These are phyloP conservation scores for Westerdykella ornata DNA, from an alignment of 2,329 filamentous ascomycete genomes.

Conservation along the genomic window DNA sequence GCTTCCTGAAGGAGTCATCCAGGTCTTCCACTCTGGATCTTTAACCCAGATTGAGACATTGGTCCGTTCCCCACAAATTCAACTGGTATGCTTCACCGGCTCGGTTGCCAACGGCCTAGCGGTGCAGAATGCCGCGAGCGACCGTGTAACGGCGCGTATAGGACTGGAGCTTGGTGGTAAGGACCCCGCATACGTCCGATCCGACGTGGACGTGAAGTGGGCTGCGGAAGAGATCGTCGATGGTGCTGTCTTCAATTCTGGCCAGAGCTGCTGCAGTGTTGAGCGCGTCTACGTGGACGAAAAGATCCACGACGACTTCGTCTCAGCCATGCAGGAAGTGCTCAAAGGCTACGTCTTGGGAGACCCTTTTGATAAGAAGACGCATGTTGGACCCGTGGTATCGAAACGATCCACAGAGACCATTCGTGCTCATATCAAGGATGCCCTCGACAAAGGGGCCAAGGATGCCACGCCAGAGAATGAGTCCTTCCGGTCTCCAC, in stretches of 20 bases:
- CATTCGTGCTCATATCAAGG: slow-evolving; percentile 72
- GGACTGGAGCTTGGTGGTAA: slow-evolving; percentile 91
- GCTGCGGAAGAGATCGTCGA: slow-evolving; percentile 92
- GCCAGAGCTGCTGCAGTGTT: slow-evolving; percentile 93
- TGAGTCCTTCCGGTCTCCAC: slow-evolving; percentile 63
- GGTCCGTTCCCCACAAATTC: slow-evolving; percentile 67
- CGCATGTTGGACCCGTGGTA: slow-evolving; percentile 82
- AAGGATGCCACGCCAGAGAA: slow-evolving; percentile 79
- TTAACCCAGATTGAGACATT: slow-evolving; percentile 69
- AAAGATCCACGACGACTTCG: slow-evolving; percentile 74
- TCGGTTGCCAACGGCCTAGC: slow-evolving; percentile 82
- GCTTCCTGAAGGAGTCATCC: slow-evolving; percentile 74
- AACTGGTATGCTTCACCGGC: slow-evolving; percentile 86
- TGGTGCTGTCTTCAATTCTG: slow-evolving; percentile 93
- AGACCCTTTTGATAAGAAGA: slow-evolving; percentile 73
- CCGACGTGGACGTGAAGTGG: slow-evolving; percentile 83
- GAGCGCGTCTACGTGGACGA: slow-evolving; percentile 89
- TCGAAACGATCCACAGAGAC: slow-evolving; percentile 70
- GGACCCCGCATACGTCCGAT: slow-evolving; percentile 82
- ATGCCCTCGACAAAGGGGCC: slow-evolving; percentile 77
- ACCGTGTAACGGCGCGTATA: slow-evolving; percentile 71
- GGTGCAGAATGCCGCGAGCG: slow-evolving; percentile 76
- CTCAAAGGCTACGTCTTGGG: slow-evolving; percentile 74
- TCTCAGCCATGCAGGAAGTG: slow-evolving; percentile 71
- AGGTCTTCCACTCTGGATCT: slow-evolving; percentile 87